A percentile compares a stretch with the other conserved stretches of the same genome.
These are phyloP conservation scores for Agrostemma githago DNA, from an alignment of 148 eudicot species.

Conservation along the genomic window DNA sequence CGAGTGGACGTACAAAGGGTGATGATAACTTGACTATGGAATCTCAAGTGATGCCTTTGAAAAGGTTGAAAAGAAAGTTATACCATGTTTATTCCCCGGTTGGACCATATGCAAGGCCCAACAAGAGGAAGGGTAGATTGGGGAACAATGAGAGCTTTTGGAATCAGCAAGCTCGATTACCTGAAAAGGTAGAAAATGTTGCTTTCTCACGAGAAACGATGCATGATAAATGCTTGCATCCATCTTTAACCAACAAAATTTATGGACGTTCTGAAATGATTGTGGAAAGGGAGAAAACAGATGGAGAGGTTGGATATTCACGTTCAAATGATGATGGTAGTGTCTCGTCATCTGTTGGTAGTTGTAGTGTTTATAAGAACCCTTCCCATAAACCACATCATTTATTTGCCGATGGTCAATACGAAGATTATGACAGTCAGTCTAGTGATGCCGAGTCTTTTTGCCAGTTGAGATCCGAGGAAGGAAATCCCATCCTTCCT, in stretches of 20 bases:
- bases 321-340: constrained; percentile 36
- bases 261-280: constrained; percentile 32
- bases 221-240: constrained; percentile 36
- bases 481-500: constrained; percentile 34
- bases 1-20: constrained; percentile 27
- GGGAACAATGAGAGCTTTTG: constrained; percentile 30
- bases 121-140: constrained; percentile 36
- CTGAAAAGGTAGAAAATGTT: constrained; percentile 60
- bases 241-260: constrained; percentile 31
- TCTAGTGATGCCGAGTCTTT: constrained; percentile 70
- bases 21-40: constrained; percentile 25
- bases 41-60: constrained; percentile 28
- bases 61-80: constrained; percentile 41
- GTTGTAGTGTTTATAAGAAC: constrained; percentile 53
- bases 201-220: constrained; percentile 36
- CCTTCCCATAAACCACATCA: constrained; percentile 26
- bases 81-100: constrained; percentile 25
- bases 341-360: constrained; percentile 64
- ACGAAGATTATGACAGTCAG: constrained; percentile 42
- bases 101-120: constrained; percentile 32
- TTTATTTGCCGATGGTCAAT: constrained; percentile 27
- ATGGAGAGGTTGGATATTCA: constrained; percentile 42
- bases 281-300: constrained; percentile 39
- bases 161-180: constrained; percentile 31
- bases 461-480: constrained; percentile 38